Evolutionary conservation across 2,329 filamentous ascomycete genomes (phyloP), one percentile per base, ranked within the genome.

Genomic region (Xylariaceae sp.): DNA sequence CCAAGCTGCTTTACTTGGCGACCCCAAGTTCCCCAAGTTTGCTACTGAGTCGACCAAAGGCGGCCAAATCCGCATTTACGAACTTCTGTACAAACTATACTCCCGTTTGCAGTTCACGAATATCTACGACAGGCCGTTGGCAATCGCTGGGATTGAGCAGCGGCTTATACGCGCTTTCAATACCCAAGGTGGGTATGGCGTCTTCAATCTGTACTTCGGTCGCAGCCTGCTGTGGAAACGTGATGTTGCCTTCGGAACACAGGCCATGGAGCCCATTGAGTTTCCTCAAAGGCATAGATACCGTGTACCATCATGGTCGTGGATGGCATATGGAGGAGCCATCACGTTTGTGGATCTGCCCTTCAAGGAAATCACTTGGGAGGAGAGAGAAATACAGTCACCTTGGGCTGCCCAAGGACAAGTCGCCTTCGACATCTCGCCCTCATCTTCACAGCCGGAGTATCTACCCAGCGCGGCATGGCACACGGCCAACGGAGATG

Each of bases 1-100:
- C 22, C 39, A 52, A 33, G 61, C 60, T 2, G 54, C 52, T 15
- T 63, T 68, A 15, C 56, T 68, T 0, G 64, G 61, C 0, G 63
- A 66, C 32, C 53, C 64, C 0, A 55, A 58, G 2, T 68, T 67
- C 54, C 39, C 48, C 11, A 43, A 49, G 12, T 44, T 49, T 15
- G 48, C 48, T 6, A 50, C 51, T n/a, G 17, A 50, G 2, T 48
- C 43, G 9, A n/a, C 45, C 2, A 52, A 53, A 5, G 56, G 56
- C 7, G 38, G 42, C 9, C 51, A 42, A 14, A 56, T 57, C 10
- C 38, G 45, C 11, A 44, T 49, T 7, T 58, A 48, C 22, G 49
- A 58, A 31, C 39, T 52, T 7, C 38, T 56, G 6, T 56, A 52
- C n/a, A 44, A 36, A 42, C 51, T 46, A 15, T 56, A 52, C 38